Evolutionary conservation across 805 yeast genomes (phyloP), one percentile per base, ranked within the genome.

Genomic region (Sugiyamaella americana): DNA sequence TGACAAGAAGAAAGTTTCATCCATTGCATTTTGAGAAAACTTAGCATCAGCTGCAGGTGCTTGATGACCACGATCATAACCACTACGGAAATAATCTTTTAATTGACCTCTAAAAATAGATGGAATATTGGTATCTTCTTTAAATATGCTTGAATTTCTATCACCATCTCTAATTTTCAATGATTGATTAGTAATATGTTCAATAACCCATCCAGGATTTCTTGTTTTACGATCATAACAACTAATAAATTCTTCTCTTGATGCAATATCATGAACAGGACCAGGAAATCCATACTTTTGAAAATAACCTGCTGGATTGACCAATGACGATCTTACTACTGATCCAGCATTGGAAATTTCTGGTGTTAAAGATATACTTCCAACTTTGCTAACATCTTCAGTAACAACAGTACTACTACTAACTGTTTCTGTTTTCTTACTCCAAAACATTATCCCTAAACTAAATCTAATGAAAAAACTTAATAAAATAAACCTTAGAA

Each of bases 1-100:
- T 4, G 95, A 82, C 57, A 93, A 69, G 53, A 71, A 78, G 60
- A 93, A 93, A 0, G 98, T 93, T 63, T 91, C 95, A 65, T 93
- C 83, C 98, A 93, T 91, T 17, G 97, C 97, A 17, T 63, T 56
- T 66, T 93, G 98, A 26, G 80, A 79, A 67, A 79, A 93, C 62
- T 87, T 88, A 21, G 98, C 97, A 64, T 93, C 85, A 0, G 98
- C 98, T 3, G 98, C 98, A 2, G 98, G 97, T 0, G 96, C 97
- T 58, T 86, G 87, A 66, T 93, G 98, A 4, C 98, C 98, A 54
- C 98, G 71, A 64, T 93, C 98, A 65, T 87, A 93, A 1, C 98
- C 98, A 26, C 93, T 82, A 57, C 98, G 76, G 72, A 91, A 93
- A 64, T 84, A 93, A 66, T 93, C 98, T 51, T 80, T 74, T 47